Evolutionary conservation across 768 basidiomycete genomes (phyloP), one percentile per base, ranked within the genome.

Genomic region (Cystobasidium tubakii): DNA sequence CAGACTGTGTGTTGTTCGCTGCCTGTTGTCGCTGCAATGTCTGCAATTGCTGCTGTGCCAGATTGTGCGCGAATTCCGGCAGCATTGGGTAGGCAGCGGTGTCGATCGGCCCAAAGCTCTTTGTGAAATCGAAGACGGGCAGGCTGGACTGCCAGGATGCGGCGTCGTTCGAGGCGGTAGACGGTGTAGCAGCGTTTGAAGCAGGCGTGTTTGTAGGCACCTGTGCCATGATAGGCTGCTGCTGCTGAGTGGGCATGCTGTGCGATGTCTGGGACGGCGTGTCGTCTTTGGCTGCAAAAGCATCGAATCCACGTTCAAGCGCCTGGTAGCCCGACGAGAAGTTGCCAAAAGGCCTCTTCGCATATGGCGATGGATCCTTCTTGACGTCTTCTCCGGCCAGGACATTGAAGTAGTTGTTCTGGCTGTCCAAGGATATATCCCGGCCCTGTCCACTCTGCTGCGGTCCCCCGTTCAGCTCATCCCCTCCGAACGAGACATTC

Each of bases 291-390:
- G 10, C 46, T 3, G 46, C 46, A 50, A 71, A 71, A n/a, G 25
- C 55, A 31, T 55, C 31, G 69, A 71, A 71, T 21, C 69, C 69
- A 17, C 69, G 53, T 39, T 71, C 69, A 13, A 71, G 54, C 4
- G 55, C 33, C 31, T 55, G 55, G 23, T 71, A 33, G 55, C 34
- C 42, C 44, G 66, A 42, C n/a, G 63, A n/a, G 36, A 60, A 57
- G n/a, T 71, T 53, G 34, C 69, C 69, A 44, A 71, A 71, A 1
- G 69, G 69, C 31, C 69, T 3, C 55, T 71, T 71, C 1, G 69
- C 69, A 25, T 71, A 71, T 1, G 69, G 69, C 53, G 69, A 71
- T 27, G 69, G 69, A 21, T 71, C 69, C 25, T 36, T 31, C 55
- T 71, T 71, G 15, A 13, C 27, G 19, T 67, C 66, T 21, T 31